These are phyloP conservation scores for Penstemon davidsonii DNA, from an alignment of 257 asterid genomes.

Conservation along the genomic window DNA sequence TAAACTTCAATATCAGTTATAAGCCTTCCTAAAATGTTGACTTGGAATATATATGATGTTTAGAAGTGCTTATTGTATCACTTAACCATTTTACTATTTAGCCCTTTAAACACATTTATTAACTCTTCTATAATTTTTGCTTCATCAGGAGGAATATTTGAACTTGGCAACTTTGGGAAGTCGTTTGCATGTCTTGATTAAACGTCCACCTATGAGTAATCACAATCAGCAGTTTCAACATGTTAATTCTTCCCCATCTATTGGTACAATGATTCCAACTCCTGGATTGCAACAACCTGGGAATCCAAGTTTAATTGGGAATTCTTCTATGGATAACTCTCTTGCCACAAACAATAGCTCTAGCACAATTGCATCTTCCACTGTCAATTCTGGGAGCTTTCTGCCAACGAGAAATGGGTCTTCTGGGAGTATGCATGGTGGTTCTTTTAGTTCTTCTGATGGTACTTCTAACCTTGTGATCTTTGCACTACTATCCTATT, in stretches of 20 bases:
- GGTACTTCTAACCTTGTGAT: constrained; percentile 34
- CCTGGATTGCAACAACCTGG: constrained; percentile 86
- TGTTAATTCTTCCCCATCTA: constrained; percentile 59
- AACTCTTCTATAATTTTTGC: constrained; percentile 27
- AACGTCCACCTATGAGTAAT: constrained; percentile 51
- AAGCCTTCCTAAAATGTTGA: constrained; percentile 12
- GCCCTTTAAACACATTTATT: neutral
- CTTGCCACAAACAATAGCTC: constrained; percentile 47
- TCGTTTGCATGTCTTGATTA: constrained; percentile 64
- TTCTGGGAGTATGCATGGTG: constrained; percentile 49
- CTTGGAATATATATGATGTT: constrained; percentile 2
- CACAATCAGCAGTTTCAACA: constrained; percentile 68
- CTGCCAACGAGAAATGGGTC: constrained; percentile 56
- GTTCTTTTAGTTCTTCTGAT: constrained; percentile 53
- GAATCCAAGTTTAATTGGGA: constrained; percentile 50
- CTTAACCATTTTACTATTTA: constrained; percentile 8
- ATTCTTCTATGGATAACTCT: constrained; percentile 61
- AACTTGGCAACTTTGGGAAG: constrained; percentile 68
- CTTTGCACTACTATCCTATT: constrained; percentile 1
- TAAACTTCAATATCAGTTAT: neutral
- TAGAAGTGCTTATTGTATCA: constrained; percentile 3
- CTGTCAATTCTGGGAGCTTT: constrained; percentile 59
- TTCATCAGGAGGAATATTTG: constrained; percentile 78
- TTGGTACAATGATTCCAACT: constrained; percentile 96
- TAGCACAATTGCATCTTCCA: constrained; percentile 54